A percentile compares a stretch with the other conserved stretches of the same genome.
Conservation (phyloP, 164 flowering plant genomes). For the Vitis rotundifolia region DNA sequence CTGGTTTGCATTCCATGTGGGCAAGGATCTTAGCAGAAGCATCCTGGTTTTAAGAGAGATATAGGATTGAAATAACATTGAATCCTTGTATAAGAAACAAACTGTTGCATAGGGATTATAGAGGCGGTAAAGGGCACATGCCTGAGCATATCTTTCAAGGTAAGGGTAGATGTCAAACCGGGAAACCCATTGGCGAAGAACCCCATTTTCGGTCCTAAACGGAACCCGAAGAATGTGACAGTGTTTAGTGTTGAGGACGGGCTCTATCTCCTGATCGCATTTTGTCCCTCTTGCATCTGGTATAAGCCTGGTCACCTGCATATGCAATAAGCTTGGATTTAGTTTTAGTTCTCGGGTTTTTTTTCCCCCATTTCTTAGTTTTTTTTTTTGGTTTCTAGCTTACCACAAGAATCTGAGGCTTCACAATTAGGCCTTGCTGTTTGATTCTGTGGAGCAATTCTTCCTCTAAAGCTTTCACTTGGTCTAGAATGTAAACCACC, state of each 20-base stretch:
- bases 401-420: slow-evolving; percentile 93
- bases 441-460: slow-evolving; percentile 75
- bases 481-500: slow-evolving; percentile 97
- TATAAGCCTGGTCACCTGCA: slow-evolving; percentile 86
- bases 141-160: slow-evolving; percentile 84
- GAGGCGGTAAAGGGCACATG: slow-evolving; percentile 5
- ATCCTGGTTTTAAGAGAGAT: slow-evolving; percentile 42
- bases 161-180: slow-evolving; percentile 94
- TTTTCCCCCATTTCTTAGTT: no score
- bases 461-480: slow-evolving; percentile 90
- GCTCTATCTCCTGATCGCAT: slow-evolving; percentile 83
- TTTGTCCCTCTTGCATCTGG: slow-evolving; percentile 88
- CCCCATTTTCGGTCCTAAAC: slow-evolving; percentile 66
- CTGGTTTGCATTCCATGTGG: slow-evolving; percentile 82
- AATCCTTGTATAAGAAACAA: no score
- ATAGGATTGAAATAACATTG: not conserved
- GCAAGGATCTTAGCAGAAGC: slow-evolving; percentile 68
- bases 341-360: no score
- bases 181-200: slow-evolving; percentile 83
- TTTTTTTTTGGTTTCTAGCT: slow-evolving; percentile 13
- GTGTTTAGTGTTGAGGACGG: slow-evolving; percentile 61
- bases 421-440: slow-evolving; percentile 73
- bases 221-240: slow-evolving; percentile 88
- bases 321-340: not conserved
- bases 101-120: no score